Evolutionary conservation across 305 asterid species (phyloP), one percentile per base, ranked within the genome.

Genomic region (Fraxinus paxiana): DNA sequence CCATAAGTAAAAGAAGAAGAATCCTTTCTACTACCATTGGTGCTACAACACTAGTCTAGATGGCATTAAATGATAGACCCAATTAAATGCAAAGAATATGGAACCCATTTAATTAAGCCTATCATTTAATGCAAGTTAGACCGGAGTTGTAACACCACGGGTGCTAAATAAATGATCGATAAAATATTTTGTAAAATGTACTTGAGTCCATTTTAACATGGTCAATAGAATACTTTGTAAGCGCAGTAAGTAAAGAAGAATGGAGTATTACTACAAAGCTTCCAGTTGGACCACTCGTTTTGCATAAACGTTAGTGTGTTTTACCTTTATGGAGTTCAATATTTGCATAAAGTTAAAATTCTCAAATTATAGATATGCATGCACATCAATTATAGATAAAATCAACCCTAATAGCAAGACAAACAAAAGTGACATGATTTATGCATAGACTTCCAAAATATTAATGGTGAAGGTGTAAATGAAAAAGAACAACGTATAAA

Each of bases 361-460:
- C 26, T 20, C 46, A 56, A 56, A 43, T 37, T 37, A 37, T 37
- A 7, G 13, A 38, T 38, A 38, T 38, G 48, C 13, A 38, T 9
- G 15, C 15, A 38, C 13, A 1, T 38, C 48, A 38, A 38, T 38
- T 38, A 38, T 38, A 38, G 48, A 38, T 38, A 54, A 67, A 63
- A 51, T 28, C 35, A 79, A 78, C 56, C 41, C 33, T 7, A 22
- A 20, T 7, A 1, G 43, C 61, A 3, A 7, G 76, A 65, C 22
- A 18, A 70, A 70, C 8, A 54, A 75, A 46, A 43, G 33, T 6
- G 4, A 73, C 17, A 4, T 5, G 33, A 43, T 63, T 80, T 82
- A 77, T 79, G 54, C 76, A 80, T 30, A 51, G 59, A 33, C n/a
- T 82, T 54, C 79, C 18, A 65, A 65, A 65, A 26, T 15, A 41